Base-by-base conservation (phyloP, 164 flowering plant genomes). In the Macadamia integrifolia region DNA sequence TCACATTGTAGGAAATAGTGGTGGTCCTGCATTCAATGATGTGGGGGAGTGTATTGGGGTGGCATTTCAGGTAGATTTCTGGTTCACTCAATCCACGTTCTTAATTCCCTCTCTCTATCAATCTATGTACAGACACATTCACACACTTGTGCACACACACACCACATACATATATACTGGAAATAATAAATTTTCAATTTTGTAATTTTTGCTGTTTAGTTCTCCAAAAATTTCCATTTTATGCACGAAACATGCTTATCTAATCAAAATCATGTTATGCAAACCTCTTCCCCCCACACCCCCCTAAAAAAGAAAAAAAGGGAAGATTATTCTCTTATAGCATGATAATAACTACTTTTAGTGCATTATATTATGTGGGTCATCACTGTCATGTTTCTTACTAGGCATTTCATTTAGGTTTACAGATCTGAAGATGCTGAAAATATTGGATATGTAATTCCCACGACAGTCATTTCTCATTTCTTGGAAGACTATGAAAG, bases 11-110 rank as follows among this genome's bases (percentile, higher is more conserved):
- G 99, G 99, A 73, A 95, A 95, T 81, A 95, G 99, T 80, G 99
- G 99, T 68, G 99, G 98, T 66, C 99, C 99, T 79, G 99, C 98
- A 73, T 95, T 95, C 79, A 95, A 92, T 76, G 97, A 87, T 75
- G 83, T 80, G 65, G 97, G 99, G 62, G 97, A 95, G 71, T 95
- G 99, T 84, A 91, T 95, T 68, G 99, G 99, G 40, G 93, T 95
- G 59, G 99, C 99, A 60, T 95, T 95, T 83, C 99, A 92, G 97
- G 99, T 95, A 87, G 46, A 70, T 61, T 68, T 72, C 46, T 71
- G 69, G 28, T 53, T 14, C 18, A 15, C 66, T 74, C 3, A 2
- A 35, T 35, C 40, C 3, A 5, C 40, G 14, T 12, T 53, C 57
- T 17, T 23, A 23, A 23, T 23, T 23, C 23, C 23, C 23, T 23